Evolutionary conservation across 2,329 filamentous ascomycete genomes (phyloP).

Genomic region (Colletotrichum sp.): DNA sequence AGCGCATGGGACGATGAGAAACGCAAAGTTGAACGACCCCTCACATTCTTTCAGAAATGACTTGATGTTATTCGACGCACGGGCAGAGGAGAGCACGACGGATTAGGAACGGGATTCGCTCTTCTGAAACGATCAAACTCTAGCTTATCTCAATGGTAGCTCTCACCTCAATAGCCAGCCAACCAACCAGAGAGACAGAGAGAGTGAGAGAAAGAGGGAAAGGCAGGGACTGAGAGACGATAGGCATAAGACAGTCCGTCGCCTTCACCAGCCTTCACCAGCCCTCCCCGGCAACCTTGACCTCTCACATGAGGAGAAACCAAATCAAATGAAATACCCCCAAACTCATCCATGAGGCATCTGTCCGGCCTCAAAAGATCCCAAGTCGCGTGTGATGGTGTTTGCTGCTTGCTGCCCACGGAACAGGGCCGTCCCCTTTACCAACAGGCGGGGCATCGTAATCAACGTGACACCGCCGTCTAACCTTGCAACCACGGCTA

Average conservation of each 20-base stretch:
- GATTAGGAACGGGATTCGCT: neutral
- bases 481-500: constrained; percentile 3
- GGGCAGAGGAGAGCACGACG: neutral
- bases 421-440: constrained; percentile 11
- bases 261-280: neutral
- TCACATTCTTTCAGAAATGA: constrained; percentile 12
- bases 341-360: neutral
- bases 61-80: neutral
- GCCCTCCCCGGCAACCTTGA: neutral
- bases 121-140: constrained; percentile 1
- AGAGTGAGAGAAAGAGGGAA: neutral
- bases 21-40: neutral
- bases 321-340: neutral
- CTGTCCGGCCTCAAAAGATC: neutral
- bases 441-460: neutral
- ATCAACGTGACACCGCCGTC: constrained; percentile 8
- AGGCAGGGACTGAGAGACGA: neutral
- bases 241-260: neutral
- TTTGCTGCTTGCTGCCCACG: neutral
- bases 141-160: neutral
- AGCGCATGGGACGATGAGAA: neutral
- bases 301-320: neutral
- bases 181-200: neutral
- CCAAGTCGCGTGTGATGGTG: neutral
- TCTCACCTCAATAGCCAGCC: neutral